Base-by-base conservation (phyloP, 495 filamentous ascomycete genomes). In the Hypoxylon crocopeplum region DNA sequence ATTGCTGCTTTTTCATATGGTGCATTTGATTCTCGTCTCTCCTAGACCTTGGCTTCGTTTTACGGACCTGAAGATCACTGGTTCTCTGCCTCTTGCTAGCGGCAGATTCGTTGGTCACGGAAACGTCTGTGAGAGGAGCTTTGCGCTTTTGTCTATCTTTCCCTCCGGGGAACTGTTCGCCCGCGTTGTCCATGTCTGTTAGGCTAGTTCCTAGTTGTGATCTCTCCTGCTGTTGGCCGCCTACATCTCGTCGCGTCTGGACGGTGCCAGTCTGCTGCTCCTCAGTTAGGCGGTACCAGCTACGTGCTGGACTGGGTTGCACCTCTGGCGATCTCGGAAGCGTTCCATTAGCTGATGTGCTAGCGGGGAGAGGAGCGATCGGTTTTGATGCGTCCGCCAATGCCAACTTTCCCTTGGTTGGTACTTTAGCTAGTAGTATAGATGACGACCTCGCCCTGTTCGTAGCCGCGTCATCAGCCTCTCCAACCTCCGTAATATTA, bases 401-500 rank as follows among this genome's bases (percentile, higher is more conserved):
- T 4, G 25, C n/a, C n/a, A n/a, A 22, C 22, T 37, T 48, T 13
- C 4, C 15, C 25, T 29, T 22, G 13, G 2, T 8, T 6, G 17
- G 25, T 15, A 10, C 21, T 15, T 17, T 32, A 1, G 17, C 33
- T 22, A 1, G 25, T 12, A 27, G 6, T 7, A 20, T 27, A 7
- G 5, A 10, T 7, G n/a, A 27, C 5, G 20, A 10, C 47, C 22
- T 52, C 1, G 25, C 2, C 11, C 16, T 11, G 4, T 22, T 20
- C 10, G 4, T 17, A 22, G 7, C 17, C 17, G 10, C 5, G 8
- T 46, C 22, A 15, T 17, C 13, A 20, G 30, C 6, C 33, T 42
- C 29, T 2, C 30, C 34, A 0, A 41, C 5, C 32, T 54, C 41
- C 25, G 54, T 59, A 16, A 50, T 47, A 12, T 12, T 36, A 12